Percentiles rank a stretch among this genome's conserved stretches.
phyloP scores from a whole-genome alignment of 805 yeast species.

The Kodamaea hsintzibuensis region DNA sequence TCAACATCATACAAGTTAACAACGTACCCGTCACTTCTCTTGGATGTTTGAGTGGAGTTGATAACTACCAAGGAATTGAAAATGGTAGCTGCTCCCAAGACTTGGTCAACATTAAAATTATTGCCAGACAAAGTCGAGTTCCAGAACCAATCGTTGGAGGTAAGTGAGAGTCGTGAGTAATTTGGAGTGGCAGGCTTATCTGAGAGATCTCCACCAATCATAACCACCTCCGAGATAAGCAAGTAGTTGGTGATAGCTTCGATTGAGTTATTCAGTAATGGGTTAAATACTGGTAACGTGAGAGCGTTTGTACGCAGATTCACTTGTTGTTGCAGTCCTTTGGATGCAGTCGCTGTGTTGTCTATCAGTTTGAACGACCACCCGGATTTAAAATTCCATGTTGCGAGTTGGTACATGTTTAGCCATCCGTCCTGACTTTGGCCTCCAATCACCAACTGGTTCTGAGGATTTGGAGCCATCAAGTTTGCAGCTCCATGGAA shows the following conservation, averaged over 20 bases:
- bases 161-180: slow-evolving; percentile 39
- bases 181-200: slow-evolving; percentile 43
- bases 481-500: slow-evolving; percentile 53
- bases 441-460: slow-evolving; percentile 67
- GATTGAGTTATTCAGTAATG: slow-evolving; percentile 20
- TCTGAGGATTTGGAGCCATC: slow-evolving; percentile 45
- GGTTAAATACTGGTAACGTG: slow-evolving; percentile 54
- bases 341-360: slow-evolving; percentile 18
- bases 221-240: slow-evolving; percentile 43
- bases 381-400: slow-evolving; percentile 64
- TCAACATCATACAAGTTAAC: slow-evolving; percentile 45
- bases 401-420: slow-evolving; percentile 68
- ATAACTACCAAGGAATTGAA: slow-evolving; percentile 52
- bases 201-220: slow-evolving; percentile 60
- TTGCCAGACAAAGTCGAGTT: slow-evolving; percentile 15
- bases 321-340: slow-evolving; percentile 25
- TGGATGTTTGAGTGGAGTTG: slow-evolving; percentile 18
- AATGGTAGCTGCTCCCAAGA: slow-evolving; percentile 53
- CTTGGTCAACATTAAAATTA: slow-evolving; percentile 20
- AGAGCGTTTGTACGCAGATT: slow-evolving; percentile 57
- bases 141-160: slow-evolving; percentile 42
- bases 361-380: slow-evolving; percentile 59
- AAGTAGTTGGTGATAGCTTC: slow-evolving; percentile 33
- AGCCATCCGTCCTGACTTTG: slow-evolving; percentile 64
- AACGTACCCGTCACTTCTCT: slow-evolving; percentile 23